Base-by-base conservation (phyloP, 371 early-diverging fungal genomes). In the Homolaphlyctis polyrhiza region DNA sequence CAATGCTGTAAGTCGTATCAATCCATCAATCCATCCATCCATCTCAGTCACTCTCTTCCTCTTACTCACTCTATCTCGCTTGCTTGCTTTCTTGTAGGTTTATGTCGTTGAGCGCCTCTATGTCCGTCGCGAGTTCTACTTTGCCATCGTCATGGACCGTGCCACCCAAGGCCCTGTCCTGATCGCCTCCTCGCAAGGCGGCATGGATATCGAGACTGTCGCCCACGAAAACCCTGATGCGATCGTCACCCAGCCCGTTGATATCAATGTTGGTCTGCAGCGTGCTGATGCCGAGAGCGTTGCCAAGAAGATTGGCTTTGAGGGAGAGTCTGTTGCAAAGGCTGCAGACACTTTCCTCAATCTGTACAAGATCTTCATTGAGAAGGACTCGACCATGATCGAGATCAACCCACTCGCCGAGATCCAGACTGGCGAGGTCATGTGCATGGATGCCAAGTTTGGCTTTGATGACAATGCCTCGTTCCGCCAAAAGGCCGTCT, bases 381-480 rank as follows among this genome's bases (percentile, higher is more conserved):
- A 94, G 71, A 95, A 92, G 84, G 97, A 98, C 75, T 93, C 95
- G 65, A 95, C 97, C 60, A 89, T 94, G 87, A 91, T 97, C 63
- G 98, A 97, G 81, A 97, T 98, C 76, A 98, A 98, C 84, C 98
- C 97, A 48, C 85, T 98, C 74, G 91, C 94, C 47, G 96, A 97
- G 81, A 87, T 93, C 49, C 80, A 86, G 36, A 89, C 86, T 58
- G 87, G 93, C 72, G 89, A 94, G 80, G 91, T 93, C 47, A 76
- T 90, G 71, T 90, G 91, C 79, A 89, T 93, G 90, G 91, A 92
- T 74, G 91, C 91, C 74, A 94, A 94, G 84, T 84, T 97, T 78
- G 92, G 92, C 78, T 96, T 97, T 77, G 98, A 98, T 78, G 98
- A 98, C 82, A 98, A 98, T 73, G 97, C 98, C 66, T 93, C 91